Conservation (phyloP, 148 eudicot genomes). For the Diospyros lotus region DNA sequence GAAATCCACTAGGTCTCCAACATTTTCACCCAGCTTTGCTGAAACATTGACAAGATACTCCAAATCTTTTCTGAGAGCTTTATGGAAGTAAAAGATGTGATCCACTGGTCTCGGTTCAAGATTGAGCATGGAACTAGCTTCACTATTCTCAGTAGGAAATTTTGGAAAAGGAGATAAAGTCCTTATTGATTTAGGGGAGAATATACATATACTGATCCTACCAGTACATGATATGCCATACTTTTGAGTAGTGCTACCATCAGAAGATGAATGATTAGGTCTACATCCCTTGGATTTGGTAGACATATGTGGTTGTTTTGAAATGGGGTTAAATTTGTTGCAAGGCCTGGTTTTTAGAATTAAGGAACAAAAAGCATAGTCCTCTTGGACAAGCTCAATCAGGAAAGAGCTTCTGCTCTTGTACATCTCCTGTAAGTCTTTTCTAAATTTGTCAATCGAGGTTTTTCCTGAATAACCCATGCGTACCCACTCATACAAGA, state of each 20-base stretch:
- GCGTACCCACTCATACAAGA: slow-evolving; percentile 70
- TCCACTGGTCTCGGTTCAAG: slow-evolving; percentile 76
- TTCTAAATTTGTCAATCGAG: slow-evolving; percentile 34
- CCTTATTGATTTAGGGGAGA: slow-evolving; percentile 37
- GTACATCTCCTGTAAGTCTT: slow-evolving; percentile 59
- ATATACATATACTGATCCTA: slow-evolving; percentile 40
- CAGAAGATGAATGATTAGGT: slow-evolving; percentile 24
- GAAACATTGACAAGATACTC: slow-evolving; percentile 58
- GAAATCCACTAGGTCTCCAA: slow-evolving; percentile 46
- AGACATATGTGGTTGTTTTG: slow-evolving; percentile 11
- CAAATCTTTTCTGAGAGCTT: slow-evolving; percentile 76
- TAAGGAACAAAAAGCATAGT: slow-evolving; percentile 12
- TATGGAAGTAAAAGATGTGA: slow-evolving; percentile 72
- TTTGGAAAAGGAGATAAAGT: slow-evolving; percentile 26
- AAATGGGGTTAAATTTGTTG: slow-evolving; percentile 15
- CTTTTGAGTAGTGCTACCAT: slow-evolving; percentile 19
- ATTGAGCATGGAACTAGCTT: slow-evolving; percentile 20
- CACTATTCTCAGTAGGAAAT: slow-evolving; percentile 15
- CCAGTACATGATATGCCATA: slow-evolving; percentile 33
- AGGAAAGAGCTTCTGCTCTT: slow-evolving; percentile 42
- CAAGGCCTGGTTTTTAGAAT: slow-evolving; percentile 6
- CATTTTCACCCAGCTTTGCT: slow-evolving; percentile 49
- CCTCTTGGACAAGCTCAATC: slow-evolving; percentile 32
- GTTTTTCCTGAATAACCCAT: slow-evolving; percentile 70
- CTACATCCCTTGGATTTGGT: slow-evolving; percentile 3